A percentile compares a stretch with the other conserved stretches of the same genome.
phyloP scores from a whole-genome alignment of 108 stramenopile genomes.

The Fistulifera pelliculosa region DNA sequence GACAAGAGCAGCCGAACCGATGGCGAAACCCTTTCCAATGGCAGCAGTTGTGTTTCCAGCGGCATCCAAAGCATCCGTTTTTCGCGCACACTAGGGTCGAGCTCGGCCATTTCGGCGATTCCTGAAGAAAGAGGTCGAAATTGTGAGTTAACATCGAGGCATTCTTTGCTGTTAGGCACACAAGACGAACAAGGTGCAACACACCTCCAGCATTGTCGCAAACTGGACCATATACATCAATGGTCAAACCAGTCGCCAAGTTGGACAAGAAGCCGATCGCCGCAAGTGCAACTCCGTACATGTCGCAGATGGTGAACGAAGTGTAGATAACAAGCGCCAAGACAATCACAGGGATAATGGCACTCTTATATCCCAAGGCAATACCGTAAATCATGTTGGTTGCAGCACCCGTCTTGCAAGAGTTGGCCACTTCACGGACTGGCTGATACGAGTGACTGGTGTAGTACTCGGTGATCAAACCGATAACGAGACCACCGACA shows the following conservation, averaged over 20 bases:
- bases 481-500: constrained; percentile 93
- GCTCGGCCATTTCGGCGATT: constrained; percentile 92
- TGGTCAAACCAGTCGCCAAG: constrained; percentile 96
- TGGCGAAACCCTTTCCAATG: constrained; percentile 95
- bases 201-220: constrained; percentile 98
- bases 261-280: constrained; percentile 98
- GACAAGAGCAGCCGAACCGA: constrained; percentile 91
- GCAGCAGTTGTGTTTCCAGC: constrained; percentile 96
- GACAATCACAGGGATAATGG: constrained; percentile 93
- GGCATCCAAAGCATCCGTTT: constrained; percentile 95
- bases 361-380: constrained; percentile 96
- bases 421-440: constrained; percentile 87
- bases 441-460: constrained; percentile 93
- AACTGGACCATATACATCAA: constrained; percentile 98
- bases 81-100: constrained; percentile 73
- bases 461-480: constrained; percentile 98
- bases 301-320: constrained; percentile 84
- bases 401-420: constrained; percentile 96
- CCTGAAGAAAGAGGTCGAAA: background rate
- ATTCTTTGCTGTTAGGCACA: too few relatives aligned
- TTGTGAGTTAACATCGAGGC: too few relatives aligned
- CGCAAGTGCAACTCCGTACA: constrained; percentile 96
- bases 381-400: constrained; percentile 99
- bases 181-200: constrained; percentile 6
- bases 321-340: constrained; percentile 89